phyloP scores from a whole-genome alignment of 495 filamentous ascomycete species.

The Penicilliopsis zonata region DNA sequence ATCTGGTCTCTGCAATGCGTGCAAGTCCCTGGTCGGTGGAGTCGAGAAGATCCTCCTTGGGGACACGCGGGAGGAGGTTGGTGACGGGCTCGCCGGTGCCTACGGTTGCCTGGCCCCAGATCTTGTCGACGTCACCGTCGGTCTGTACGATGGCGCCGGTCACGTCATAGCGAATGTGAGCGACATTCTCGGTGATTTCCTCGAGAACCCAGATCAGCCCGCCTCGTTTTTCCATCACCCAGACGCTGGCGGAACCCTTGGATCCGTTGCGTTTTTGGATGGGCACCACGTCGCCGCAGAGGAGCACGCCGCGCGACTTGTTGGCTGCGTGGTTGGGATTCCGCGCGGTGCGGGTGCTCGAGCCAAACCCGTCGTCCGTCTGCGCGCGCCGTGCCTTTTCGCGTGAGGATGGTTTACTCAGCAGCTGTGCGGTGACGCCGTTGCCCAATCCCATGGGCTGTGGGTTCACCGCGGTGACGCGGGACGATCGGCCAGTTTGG shows the following conservation, averaged over 20 bases:
- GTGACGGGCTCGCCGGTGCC: constrained; percentile 57
- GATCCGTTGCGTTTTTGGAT: constrained; percentile 91
- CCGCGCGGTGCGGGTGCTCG: constrained; percentile 41
- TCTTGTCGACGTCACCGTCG: constrained; percentile 55
- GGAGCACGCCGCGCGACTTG: constrained; percentile 79
- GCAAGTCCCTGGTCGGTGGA: constrained; percentile 56
- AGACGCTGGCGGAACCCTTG: constrained; percentile 83
- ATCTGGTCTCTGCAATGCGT: constrained; percentile 53
- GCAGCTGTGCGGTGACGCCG: constrained; percentile 72
- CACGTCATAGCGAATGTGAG: constrained; percentile 57
- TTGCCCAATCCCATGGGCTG: constrained; percentile 53
- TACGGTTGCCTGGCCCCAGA: constrained; percentile 66
- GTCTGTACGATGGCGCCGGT: constrained; percentile 56
- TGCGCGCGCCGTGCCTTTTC: constrained; percentile 48
- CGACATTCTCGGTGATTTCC: constrained; percentile 92
- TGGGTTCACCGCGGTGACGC: constrained; percentile 27
- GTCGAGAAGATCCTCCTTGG: constrained; percentile 53
- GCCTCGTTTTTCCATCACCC: constrained; percentile 94
- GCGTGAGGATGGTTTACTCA: constrained; percentile 80
- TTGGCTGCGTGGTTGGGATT: constrained; percentile 46
- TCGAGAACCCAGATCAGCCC: constrained; percentile 96
- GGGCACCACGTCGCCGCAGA: constrained; percentile 95
- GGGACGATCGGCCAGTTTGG: constrained; percentile 19
- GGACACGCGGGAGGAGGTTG: constrained; percentile 66
- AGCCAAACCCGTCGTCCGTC: constrained; percentile 65